phyloP scores from a whole-genome alignment of 2,329 filamentous ascomycete species.

The Beauveria medogensis region DNA sequence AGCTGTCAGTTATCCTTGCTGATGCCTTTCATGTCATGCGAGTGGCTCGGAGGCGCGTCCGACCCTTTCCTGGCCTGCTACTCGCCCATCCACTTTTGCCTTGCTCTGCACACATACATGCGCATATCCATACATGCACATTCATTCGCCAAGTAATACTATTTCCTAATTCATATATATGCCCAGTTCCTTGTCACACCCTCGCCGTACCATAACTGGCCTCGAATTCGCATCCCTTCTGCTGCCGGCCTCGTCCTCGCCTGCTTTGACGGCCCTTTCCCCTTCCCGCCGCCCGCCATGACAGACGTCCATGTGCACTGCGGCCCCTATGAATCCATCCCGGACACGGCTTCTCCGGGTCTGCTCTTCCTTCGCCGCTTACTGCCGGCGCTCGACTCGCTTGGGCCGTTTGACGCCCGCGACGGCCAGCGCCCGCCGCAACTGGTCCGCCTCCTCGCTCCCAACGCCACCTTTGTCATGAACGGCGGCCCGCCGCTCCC shows the following conservation, averaged over 20 bases:
- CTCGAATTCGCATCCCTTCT: no score
- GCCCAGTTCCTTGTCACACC: no score
- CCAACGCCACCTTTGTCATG: conserved; percentile 12
- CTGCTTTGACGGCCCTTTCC: no score
- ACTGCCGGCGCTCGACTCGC: conserved; percentile 13
- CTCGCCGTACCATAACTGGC: no score
- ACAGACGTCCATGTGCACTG: conserved; percentile 5
- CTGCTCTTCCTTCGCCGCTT: conserved; percentile 13
- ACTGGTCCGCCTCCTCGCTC: conserved; percentile 7
- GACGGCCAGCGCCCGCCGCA: background rate
- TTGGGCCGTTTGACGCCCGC: conserved; percentile 9
- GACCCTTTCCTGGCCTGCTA: background rate
- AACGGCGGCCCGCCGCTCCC: conserved; percentile 9
- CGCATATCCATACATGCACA: background rate
- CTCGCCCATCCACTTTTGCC: background rate
- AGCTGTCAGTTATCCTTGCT: background rate
- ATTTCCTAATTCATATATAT: no score
- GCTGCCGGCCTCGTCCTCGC: no score
- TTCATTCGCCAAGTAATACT: no score
- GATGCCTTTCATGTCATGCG: background rate
- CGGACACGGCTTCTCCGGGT: conserved; percentile 10
- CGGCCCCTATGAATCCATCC: conserved; percentile 6
- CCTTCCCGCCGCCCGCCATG: background rate
- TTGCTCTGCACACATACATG: background rate
- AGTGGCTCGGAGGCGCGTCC: background rate